phyloP scores from a whole-genome alignment of 208 protist species.

The Crithidia mellificae region DNA sequence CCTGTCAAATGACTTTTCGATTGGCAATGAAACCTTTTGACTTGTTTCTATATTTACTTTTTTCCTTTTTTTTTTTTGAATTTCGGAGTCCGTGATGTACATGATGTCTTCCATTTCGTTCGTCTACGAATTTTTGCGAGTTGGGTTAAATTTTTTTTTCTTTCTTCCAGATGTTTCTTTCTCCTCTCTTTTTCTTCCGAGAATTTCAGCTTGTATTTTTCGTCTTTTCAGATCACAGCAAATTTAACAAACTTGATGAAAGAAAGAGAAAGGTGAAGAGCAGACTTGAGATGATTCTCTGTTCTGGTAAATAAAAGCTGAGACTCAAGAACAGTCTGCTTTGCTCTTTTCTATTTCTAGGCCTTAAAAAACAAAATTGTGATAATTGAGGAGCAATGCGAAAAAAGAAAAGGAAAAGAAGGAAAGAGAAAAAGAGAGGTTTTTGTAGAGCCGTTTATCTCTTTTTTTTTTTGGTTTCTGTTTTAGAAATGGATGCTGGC shows the following conservation, averaged over 20 bases:
- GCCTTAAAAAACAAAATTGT: no score
- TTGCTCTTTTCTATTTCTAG: no score
- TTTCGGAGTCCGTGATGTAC: conserved; percentile 11
- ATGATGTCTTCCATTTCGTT: conserved; percentile 7
- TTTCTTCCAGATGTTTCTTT: background rate
- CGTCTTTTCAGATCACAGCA: background rate
- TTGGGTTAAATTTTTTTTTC: background rate
- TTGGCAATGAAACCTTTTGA: conserved; percentile 2
- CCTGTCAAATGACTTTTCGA: conserved; percentile 3
- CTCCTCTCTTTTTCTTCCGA: background rate
- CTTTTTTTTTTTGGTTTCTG: conserved; percentile 13
- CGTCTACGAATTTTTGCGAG: conserved; percentile 8
- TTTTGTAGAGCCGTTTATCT: conserved; percentile 16
- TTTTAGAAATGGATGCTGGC: conserved; percentile 15
- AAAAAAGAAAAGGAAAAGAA: background rate
- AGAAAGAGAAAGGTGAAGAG: background rate
- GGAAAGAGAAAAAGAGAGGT: conserved; percentile 12
- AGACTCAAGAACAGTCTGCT: background rate
- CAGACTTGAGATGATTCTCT: no score
- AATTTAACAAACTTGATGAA: background rate
- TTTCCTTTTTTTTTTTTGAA: background rate
- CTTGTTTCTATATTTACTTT: background rate
- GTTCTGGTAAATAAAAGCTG: no score
- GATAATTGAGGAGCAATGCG: no score
- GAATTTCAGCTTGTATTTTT: background rate